These are phyloP conservation scores for Ogataea ramenticola DNA, from an alignment of 805 yeast genomes.

Conservation along the genomic window DNA sequence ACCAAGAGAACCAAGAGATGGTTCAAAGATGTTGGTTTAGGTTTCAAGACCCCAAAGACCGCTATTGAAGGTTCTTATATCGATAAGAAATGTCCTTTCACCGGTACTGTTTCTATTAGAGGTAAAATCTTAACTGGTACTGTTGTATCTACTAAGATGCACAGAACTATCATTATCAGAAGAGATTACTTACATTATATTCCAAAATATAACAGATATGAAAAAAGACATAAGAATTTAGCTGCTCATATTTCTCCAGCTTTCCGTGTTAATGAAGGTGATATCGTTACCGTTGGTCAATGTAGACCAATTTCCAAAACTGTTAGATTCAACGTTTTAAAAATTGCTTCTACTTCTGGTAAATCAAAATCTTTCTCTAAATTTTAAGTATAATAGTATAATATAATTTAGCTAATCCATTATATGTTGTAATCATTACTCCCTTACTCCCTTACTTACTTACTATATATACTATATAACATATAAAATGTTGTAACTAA, in stretches of 20 bases:
- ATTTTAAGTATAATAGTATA: constrained; percentile 55
- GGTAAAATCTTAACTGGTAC: constrained; percentile 99
- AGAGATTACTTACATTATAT: constrained; percentile 99
- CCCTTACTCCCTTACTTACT: too few species aligned
- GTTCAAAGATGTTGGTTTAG: constrained; percentile 99
- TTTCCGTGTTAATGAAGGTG: constrained; percentile 99
- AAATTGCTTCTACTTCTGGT: constrained; percentile 85
- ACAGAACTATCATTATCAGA: constrained; percentile 99
- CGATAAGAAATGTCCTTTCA: constrained; percentile 99
- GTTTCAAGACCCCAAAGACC: constrained; percentile 99
- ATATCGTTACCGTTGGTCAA: constrained; percentile 98
- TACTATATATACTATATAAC: too few species aligned
- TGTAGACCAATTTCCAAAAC: constrained; percentile 99
- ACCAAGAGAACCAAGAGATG: constrained; percentile 99
- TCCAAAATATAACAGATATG: constrained; percentile 99
- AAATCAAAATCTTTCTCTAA: constrained; percentile 93
- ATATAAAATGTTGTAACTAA: too few species aligned
- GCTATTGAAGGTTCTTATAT: constrained; percentile 98
- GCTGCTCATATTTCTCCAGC: constrained; percentile 99
- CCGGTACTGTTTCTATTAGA: constrained; percentile 95
- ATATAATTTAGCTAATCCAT: too few species aligned
- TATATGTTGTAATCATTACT: too few species aligned
- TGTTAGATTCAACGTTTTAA: constrained; percentile 98
- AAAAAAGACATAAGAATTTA: constrained; percentile 99
- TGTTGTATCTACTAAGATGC: constrained; percentile 99